phyloP scores from a whole-genome alignment of 2,329 filamentous ascomycete species.

The Colletotrichum musae region DNA sequence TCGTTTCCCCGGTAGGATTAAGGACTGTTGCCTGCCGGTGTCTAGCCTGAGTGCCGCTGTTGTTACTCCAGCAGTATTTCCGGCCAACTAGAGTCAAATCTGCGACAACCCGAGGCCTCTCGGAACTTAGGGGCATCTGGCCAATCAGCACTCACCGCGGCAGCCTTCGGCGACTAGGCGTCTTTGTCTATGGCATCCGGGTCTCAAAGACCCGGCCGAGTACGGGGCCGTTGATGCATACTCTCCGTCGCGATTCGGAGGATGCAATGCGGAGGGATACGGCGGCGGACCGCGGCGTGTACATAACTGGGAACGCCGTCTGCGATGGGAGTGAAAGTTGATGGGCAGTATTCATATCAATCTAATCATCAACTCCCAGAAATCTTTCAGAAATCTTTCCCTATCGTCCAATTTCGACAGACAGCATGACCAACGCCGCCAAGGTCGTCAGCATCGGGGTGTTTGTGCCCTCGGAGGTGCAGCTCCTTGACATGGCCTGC shows the following conservation, averaged over 20 bases:
- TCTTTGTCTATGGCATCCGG: background rate
- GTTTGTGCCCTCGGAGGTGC: constrained; percentile 62
- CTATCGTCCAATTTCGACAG: constrained; percentile 5
- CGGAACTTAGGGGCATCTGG: constrained; percentile 43
- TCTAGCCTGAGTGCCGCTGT: too few relatives aligned
- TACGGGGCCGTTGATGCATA: constrained; percentile 1
- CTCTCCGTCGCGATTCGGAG: background rate
- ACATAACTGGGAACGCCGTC: too few relatives aligned
- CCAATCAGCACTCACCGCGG: constrained; percentile 47
- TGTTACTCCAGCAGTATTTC: too few relatives aligned
- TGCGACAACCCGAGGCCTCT: constrained; percentile 44
- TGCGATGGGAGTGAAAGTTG: too few relatives aligned
- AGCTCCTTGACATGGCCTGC: constrained; percentile 66
- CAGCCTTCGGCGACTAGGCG: constrained; percentile 20
- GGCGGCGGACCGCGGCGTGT: too few relatives aligned
- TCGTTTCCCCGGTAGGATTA: too few relatives aligned
- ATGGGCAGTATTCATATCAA: too few relatives aligned
- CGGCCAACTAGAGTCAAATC: too few relatives aligned
- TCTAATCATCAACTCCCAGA: too few relatives aligned
- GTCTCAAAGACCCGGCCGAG: background rate
- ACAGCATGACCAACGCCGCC: constrained; percentile 41
- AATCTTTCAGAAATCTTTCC: too few relatives aligned
- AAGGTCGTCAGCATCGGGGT: constrained; percentile 63
- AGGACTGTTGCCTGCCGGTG: too few relatives aligned
- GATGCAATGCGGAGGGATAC: background rate